Evolutionary conservation across 768 basidiomycete genomes (phyloP).

Genomic region (Cyathus striatus): DNA sequence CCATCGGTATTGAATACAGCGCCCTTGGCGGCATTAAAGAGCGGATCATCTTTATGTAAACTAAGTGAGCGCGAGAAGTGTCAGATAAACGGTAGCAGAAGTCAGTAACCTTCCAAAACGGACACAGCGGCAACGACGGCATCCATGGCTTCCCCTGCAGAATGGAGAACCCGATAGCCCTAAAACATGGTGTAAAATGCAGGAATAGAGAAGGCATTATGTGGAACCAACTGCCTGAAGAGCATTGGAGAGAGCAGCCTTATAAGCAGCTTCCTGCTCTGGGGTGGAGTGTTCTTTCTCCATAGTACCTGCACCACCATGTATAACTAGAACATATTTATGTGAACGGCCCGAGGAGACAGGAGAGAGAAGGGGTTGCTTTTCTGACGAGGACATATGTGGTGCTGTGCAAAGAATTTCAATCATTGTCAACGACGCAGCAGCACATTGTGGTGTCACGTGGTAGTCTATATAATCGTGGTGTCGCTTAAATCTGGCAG

Average conservation of each 20-base stretch:
- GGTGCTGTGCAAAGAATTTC: background rate
- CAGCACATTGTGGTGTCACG: no score
- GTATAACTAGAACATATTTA: constrained; percentile 55
- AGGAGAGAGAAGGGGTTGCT: constrained; percentile 12
- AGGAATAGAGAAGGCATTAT: constrained; percentile 2
- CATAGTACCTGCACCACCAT: constrained; percentile 80
- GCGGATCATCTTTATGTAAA: constrained; percentile 49
- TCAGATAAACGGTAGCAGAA: background rate
- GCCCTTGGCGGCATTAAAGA: constrained; percentile 79
- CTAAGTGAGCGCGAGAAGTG: background rate
- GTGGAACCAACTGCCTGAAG: constrained; percentile 50
- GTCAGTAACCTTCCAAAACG: constrained; percentile 64
- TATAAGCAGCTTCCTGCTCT: constrained; percentile 55
- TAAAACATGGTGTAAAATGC: constrained; percentile 5
- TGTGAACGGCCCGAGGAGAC: constrained; percentile 3
- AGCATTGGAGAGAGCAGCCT: constrained; percentile 45
- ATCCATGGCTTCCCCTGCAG: constrained; percentile 80
- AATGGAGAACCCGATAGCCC: constrained; percentile 58
- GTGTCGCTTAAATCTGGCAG: constrained; percentile 1
- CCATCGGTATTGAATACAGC: constrained; percentile 80
- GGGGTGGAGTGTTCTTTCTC: constrained; percentile 50
- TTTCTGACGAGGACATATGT: constrained; percentile 5
- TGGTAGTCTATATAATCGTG: no score
- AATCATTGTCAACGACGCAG: no score
- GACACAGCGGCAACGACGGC: constrained; percentile 73